phyloP scores from a whole-genome alignment of 2,329 filamentous ascomycete species.

The Lachnellula arida region DNA sequence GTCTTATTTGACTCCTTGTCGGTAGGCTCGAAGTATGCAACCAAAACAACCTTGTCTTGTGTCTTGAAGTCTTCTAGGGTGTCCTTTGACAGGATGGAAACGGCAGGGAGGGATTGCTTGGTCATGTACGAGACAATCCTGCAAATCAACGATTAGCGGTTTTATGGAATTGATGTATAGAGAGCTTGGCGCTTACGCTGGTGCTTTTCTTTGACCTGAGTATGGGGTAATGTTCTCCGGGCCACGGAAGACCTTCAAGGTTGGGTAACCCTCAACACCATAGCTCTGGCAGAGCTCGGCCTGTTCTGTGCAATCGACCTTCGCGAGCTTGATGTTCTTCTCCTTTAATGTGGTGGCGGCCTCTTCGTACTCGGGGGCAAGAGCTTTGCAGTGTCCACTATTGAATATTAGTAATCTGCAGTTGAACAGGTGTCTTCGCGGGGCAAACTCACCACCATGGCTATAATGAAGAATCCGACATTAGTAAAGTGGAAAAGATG shows the following conservation, averaged over 20 bases:
- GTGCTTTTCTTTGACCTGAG: constrained; percentile 82
- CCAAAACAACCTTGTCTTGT: constrained; percentile 90
- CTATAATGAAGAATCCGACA: constrained; percentile 19
- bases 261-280: constrained; percentile 96
- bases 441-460: constrained; percentile 33
- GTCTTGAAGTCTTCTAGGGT: constrained; percentile 95
- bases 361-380: constrained; percentile 87
- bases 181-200: constrained; percentile 47
- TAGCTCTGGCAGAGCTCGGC: constrained; percentile 83
- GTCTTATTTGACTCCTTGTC: constrained; percentile 84
- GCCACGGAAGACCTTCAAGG: constrained; percentile 97
- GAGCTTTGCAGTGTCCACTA: constrained; percentile 91
- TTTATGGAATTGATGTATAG: background rate
- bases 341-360: constrained; percentile 80
- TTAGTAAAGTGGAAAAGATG: constrained; percentile 23
- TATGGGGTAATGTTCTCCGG: constrained; percentile 77
- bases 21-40: constrained; percentile 77
- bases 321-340: constrained; percentile 79
- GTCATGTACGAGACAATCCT: constrained; percentile 85
- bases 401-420: constrained; percentile 23
- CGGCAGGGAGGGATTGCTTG: constrained; percentile 92
- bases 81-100: constrained; percentile 76
- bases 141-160: constrained; percentile 8
- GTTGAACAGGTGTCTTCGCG: constrained; percentile 17
- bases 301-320: constrained; percentile 95